phyloP scores from a whole-genome alignment of 495 filamentous ascomycete genomes.

The Xylaria telfairii region DNA sequence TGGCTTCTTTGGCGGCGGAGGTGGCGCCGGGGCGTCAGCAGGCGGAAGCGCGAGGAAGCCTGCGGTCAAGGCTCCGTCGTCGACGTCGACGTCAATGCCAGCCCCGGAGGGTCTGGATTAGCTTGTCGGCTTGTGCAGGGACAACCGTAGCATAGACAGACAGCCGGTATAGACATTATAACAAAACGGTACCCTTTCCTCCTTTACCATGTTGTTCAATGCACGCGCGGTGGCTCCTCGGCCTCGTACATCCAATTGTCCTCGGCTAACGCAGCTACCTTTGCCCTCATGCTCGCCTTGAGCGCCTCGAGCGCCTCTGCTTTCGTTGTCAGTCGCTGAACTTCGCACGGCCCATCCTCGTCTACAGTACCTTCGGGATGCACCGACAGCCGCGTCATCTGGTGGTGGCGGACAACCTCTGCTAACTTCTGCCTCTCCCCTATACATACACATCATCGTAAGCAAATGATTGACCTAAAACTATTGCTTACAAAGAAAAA shows the following conservation, averaged over 20 bases:
- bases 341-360: slow-evolving; percentile 15
- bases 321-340: slow-evolving; percentile 14
- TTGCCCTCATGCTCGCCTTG: slow-evolving; percentile 71
- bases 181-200: neutral
- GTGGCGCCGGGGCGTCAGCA: slow-evolving; percentile 53
- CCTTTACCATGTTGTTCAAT: slow-evolving; percentile 17
- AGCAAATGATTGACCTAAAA: neutral
- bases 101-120: slow-evolving; percentile 61
- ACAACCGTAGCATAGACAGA: slow-evolving; percentile 23
- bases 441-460: slow-evolving; percentile 24
- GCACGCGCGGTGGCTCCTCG: slow-evolving; percentile 58
- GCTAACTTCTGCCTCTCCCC: slow-evolving; percentile 56
- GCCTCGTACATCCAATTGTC: slow-evolving; percentile 93
- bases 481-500: neutral
- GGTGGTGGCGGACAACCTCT: slow-evolving; percentile 61
- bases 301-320: slow-evolving; percentile 75
- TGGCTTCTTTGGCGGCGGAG: slow-evolving; percentile 82
- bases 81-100: slow-evolving; percentile 43
- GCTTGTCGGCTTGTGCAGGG: neutral
- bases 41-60: slow-evolving; percentile 47
- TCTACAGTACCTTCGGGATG: slow-evolving; percentile 68
- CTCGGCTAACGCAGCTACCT: slow-evolving; percentile 74
- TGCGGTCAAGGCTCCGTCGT: slow-evolving; percentile 51
- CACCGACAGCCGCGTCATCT: slow-evolving; percentile 65
- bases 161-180: slow-evolving; percentile 10